phyloP scores from a whole-genome alignment of 2,329 filamentous ascomycete genomes.

The Monosporascus sp. region DNA sequence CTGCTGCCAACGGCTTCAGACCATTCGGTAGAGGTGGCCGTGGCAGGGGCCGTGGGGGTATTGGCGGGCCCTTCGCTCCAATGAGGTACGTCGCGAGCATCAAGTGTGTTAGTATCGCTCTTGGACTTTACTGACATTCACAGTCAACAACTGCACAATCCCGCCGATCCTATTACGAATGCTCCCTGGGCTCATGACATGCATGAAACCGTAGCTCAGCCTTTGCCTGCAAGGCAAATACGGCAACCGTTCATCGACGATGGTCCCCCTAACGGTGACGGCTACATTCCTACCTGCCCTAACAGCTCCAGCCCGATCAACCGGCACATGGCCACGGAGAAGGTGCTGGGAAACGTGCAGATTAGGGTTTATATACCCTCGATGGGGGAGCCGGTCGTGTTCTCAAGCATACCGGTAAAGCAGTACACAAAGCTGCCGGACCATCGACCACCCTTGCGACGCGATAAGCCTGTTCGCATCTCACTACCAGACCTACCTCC shows the following conservation, averaged over 20 bases:
- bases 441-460: slow-evolving; percentile 85
- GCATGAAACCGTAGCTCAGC: slow-evolving; percentile 64
- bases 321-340: slow-evolving; percentile 75
- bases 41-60: slow-evolving; percentile 56
- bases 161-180: slow-evolving; percentile 59
- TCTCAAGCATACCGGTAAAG: slow-evolving; percentile 74
- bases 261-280: slow-evolving; percentile 49
- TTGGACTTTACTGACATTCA: slow-evolving; percentile 11
- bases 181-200: slow-evolving; percentile 91
- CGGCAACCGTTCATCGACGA: slow-evolving; percentile 40
- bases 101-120: neutral
- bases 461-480: slow-evolving; percentile 94
- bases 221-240: slow-evolving; percentile 33
- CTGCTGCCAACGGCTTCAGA: slow-evolving; percentile 71
- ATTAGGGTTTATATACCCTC: slow-evolving; percentile 75
- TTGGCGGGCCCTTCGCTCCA: slow-evolving; percentile 53
- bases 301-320: slow-evolving; percentile 63
- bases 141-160: slow-evolving; percentile 36
- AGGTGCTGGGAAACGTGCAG: slow-evolving; percentile 76
- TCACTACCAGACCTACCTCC: slow-evolving; percentile 76
- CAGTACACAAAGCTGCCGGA: slow-evolving; percentile 93
- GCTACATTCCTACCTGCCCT: slow-evolving; percentile 50
- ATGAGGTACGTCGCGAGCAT: slow-evolving; percentile 51
- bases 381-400: slow-evolving; percentile 65
- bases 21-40: slow-evolving; percentile 62